phyloP scores from a whole-genome alignment of 2,329 filamentous ascomycete species.

The Fusarium sp. region DNA sequence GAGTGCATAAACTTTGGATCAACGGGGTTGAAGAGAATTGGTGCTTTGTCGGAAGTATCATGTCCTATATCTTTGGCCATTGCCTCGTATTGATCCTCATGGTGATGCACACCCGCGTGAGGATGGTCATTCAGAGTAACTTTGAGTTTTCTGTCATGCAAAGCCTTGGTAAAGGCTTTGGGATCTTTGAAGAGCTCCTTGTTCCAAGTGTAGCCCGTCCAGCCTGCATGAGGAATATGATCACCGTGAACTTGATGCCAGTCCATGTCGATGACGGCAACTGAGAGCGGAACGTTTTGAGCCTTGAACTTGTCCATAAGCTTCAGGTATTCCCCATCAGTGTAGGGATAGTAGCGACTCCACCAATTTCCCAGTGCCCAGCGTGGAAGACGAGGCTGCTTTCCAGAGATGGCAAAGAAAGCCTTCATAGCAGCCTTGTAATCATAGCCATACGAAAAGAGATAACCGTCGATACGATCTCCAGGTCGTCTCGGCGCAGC shows the following conservation, averaged over 20 bases:
- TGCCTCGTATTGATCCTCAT: slow-evolving; percentile 68
- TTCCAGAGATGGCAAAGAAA: slow-evolving; percentile 68
- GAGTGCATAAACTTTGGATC: slow-evolving; percentile 68
- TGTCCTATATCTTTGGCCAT: slow-evolving; percentile 66
- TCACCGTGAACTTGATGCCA: slow-evolving; percentile 70
- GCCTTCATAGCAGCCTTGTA: slow-evolving; percentile 67
- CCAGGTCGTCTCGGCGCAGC: slow-evolving; percentile 62
- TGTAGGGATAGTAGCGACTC: slow-evolving; percentile 72
- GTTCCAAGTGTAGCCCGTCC: slow-evolving; percentile 72
- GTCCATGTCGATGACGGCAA: slow-evolving; percentile 75
- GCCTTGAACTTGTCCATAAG: slow-evolving; percentile 69
- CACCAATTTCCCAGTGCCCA: slow-evolving; percentile 76
- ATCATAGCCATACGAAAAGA: slow-evolving; percentile 71
- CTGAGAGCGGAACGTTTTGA: slow-evolving; percentile 67
- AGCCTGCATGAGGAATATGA: slow-evolving; percentile 59
- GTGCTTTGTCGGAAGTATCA: slow-evolving; percentile 62
- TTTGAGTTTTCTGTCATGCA: slow-evolving; percentile 66
- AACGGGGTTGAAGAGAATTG: slow-evolving; percentile 69
- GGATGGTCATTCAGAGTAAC: slow-evolving; percentile 73
- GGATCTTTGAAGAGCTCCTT: slow-evolving; percentile 65
- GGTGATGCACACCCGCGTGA: slow-evolving; percentile 67
- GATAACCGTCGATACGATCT: slow-evolving; percentile 68
- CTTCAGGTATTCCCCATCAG: slow-evolving; percentile 65
- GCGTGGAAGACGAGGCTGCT: slow-evolving; percentile 67
- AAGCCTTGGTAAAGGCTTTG: slow-evolving; percentile 61